Evolutionary conservation across 495 filamentous ascomycete species (phyloP).

Genomic region (Cercophora samala): DNA sequence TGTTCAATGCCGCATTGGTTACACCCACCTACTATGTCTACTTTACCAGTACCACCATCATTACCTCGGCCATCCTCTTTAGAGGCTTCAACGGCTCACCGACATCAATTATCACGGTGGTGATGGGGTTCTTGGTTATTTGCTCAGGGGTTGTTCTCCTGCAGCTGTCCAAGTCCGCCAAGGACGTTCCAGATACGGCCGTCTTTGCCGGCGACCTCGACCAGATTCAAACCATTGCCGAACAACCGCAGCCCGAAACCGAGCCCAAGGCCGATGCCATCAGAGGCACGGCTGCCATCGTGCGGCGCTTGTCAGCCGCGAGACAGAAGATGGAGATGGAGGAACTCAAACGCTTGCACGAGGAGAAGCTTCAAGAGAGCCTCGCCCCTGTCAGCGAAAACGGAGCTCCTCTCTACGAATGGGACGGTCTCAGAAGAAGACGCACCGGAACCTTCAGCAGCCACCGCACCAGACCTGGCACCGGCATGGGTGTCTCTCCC

Average conservation of each 20-base stretch:
- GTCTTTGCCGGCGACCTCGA: constrained; percentile 92
- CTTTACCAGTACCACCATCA: constrained; percentile 92
- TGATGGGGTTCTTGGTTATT: constrained; percentile 92
- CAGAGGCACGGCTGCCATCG: constrained; percentile 84
- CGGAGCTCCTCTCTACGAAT: constrained; percentile 61
- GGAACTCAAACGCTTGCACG: constrained; percentile 73
- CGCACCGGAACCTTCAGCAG: constrained; percentile 53
- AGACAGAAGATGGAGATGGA: constrained; percentile 76
- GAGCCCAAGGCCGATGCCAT: constrained; percentile 97
- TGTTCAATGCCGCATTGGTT: constrained; percentile 96
- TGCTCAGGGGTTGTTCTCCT: constrained; percentile 94
- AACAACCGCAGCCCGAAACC: constrained; percentile 89
- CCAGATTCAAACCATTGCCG: constrained; percentile 89
- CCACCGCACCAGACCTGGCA: constrained; percentile 25
- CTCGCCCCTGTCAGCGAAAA: constrained; percentile 73
- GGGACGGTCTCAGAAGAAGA: constrained; percentile 86
- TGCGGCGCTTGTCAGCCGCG: constrained; percentile 74
- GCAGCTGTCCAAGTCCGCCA: constrained; percentile 96
- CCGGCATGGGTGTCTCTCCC: constrained; percentile 25
- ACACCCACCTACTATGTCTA: constrained; percentile 98
- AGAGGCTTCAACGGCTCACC: constrained; percentile 87
- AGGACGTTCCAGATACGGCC: constrained; percentile 91
- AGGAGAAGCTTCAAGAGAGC: constrained; percentile 68
- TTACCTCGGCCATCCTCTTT: constrained; percentile 90
- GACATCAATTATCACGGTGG: constrained; percentile 77